A percentile compares a stretch with the other conserved stretches of the same genome.
Evolutionary conservation across 1,139 yeast species (phyloP).

Genomic region (Eremothecium cymbalariae): DNA sequence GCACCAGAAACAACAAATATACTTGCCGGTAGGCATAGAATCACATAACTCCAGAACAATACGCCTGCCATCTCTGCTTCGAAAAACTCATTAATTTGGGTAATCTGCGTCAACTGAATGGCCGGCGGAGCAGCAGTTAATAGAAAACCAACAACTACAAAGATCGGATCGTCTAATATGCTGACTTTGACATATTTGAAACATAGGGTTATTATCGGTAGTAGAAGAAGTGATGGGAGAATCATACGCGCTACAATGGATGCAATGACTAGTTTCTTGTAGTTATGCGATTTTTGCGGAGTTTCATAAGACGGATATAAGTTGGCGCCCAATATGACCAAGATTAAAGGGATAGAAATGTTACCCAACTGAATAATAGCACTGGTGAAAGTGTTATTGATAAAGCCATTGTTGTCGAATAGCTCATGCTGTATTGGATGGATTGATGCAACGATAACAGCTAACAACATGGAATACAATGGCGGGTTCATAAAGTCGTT

Average conservation of each 20-base stretch:
- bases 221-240: slow-evolving; percentile 52
- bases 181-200: slow-evolving; percentile 58
- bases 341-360: slow-evolving; percentile 79
- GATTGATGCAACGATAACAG: slow-evolving; percentile 76
- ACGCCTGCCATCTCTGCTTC: slow-evolving; percentile 68
- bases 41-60: slow-evolving; percentile 69
- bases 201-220: slow-evolving; percentile 54
- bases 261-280: slow-evolving; percentile 53
- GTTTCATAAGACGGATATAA: slow-evolving; percentile 58
- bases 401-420: slow-evolving; percentile 56
- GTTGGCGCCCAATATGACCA: slow-evolving; percentile 70
- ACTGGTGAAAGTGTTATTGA: slow-evolving; percentile 67
- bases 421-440: slow-evolving; percentile 60
- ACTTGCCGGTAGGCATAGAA: slow-evolving; percentile 66
- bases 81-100: slow-evolving; percentile 54
- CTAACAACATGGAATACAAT: slow-evolving; percentile 78
- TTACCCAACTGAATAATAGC: slow-evolving; percentile 75
- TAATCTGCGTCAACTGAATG: slow-evolving; percentile 68
- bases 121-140: slow-evolving; percentile 74
- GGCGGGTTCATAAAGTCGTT: slow-evolving; percentile 81
- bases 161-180: slow-evolving; percentile 69
- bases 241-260: slow-evolving; percentile 68
- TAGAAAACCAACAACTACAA: slow-evolving; percentile 61
- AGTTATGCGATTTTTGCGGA: slow-evolving; percentile 57
- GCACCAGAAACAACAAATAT: slow-evolving; percentile 61